Evolutionary conservation across 805 yeast genomes (phyloP).

Genomic region (Aciculoconidium aculeatum): DNA sequence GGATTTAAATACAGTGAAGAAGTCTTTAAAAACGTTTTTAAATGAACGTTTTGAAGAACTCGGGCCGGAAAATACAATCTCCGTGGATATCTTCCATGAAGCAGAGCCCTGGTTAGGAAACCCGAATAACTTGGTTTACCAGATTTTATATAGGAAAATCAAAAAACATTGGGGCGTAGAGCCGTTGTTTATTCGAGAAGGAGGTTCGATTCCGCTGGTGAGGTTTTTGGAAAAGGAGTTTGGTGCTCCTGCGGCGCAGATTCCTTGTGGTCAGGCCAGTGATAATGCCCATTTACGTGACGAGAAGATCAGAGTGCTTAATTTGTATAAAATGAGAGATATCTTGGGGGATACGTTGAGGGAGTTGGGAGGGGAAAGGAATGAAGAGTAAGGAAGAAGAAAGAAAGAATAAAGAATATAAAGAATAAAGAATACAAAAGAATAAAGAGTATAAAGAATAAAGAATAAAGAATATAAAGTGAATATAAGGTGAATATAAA

Average conservation of each 20-base stretch:
- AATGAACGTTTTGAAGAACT: constrained; percentile 40
- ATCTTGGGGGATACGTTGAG: constrained; percentile 52
- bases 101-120: constrained; percentile 98
- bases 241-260: constrained; percentile 85
- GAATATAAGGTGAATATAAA: too few relatives aligned
- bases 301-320: constrained; percentile 75
- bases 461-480: too few relatives aligned
- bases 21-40: constrained; percentile 43
- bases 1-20: constrained; percentile 53
- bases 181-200: constrained; percentile 88
- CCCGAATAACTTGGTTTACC: constrained; percentile 67
- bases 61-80: constrained; percentile 55
- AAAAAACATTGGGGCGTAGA: constrained; percentile 64
- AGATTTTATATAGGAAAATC: constrained; percentile 57
- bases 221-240: constrained; percentile 78
- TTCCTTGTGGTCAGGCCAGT: constrained; percentile 93
- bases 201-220: constrained; percentile 93
- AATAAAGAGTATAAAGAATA: too few relatives aligned
- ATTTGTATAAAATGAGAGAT: constrained; percentile 66
- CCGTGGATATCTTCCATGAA: constrained; percentile 63
- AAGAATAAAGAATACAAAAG: too few relatives aligned
- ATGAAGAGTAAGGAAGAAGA: too few relatives aligned
- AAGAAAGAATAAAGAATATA: too few relatives aligned
- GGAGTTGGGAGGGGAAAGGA: constrained; percentile 32
- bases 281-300: constrained; percentile 92